Base-by-base conservation (phyloP, 805 yeast genomes). In the Lipomyces sp. region DNA sequence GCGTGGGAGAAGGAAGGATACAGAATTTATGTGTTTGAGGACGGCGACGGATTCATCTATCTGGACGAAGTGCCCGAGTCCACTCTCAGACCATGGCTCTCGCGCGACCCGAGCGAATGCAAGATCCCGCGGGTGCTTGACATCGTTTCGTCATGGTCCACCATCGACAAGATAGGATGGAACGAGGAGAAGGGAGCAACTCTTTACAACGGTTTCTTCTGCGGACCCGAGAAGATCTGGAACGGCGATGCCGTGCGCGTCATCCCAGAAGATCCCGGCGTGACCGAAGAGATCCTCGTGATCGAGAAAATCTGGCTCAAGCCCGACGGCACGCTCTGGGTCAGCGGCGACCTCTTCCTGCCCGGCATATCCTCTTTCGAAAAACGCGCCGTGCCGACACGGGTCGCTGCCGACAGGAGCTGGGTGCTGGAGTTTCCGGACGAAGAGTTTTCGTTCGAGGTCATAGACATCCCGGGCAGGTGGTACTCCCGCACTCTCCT, bases 201-300 rank as follows among this genome's bases (percentile, higher is more conserved):
- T 1, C 21, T 28, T 2, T 56, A 48, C 26, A 38, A 33, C 24
- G 59, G 59, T 8, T 21, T 37, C 3, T 56, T 49, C 16, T 39
- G 42, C 13, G 60, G 60, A 10, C 53, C 60, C 26, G 60, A 56
- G 26, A 56, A 56, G 46, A 32, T 56, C 18, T 55, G 55, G 55
- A 18, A 13, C 10, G 58, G 58, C 11, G 60, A 56, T 16, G 56
- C 49, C 13, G 23, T 53, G 14, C 24, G 43, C n/a, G 14, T 53
- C 11, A 33, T 21, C 14, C 52, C 56, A n/a, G 49, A 36, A 14
- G 29, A 21, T 16, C 26, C 19, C 7, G 19, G 36, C 6, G 29
- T 26, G 10, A 7, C 29, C 6, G 36, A 39, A 2, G 49, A 46
- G 24, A 34, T 52, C 11, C 31, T 52, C 50, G 43, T 48, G 18